Evolutionary conservation across 2,329 filamentous ascomycete species (phyloP), one percentile per base, ranked within the genome.

Genomic region (Alternaria angustiovoidea): DNA sequence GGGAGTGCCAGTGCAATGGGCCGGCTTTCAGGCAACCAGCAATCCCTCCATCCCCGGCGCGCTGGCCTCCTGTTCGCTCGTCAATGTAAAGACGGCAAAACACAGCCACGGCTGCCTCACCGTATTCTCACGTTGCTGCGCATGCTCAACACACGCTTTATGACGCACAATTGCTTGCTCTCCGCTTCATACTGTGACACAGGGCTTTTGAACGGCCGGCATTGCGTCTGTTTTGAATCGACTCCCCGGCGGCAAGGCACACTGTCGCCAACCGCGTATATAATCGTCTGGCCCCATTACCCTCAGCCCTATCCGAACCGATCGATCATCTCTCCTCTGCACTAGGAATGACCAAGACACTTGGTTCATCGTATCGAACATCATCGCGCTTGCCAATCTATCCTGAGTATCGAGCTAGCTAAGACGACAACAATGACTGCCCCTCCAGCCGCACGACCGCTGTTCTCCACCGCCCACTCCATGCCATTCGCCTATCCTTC

Each of bases 351-450:
- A 60, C 57, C 55, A 36, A 44, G 47, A 51, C 41, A 48, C 42
- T 28, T 18, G 39, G 51, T 54, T 22, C 46, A 42, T 53, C 49
- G 41, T 22, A 34, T 55, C 24, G 43, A 54, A 18, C 46, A 39
- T 53, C 22, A 36, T 51, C 44, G 47, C 42, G 22, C 44, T 61
- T 41, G 56, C 51, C 39, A 44, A 32, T 20, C 36, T 32, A 43
- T 38, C 48, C 57, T 24, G 34, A 54, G 46, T 55, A 58, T 60
- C 54, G 57, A 51, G 56, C 49, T 49, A 61, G 57, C 49, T 49
- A 59, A 59, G 52, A 62, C 53, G 44, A 65, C 34, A 22, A 75
- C 70, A 65, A 63, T 56, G 54, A 69, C 72, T 26, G 69, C 69
- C 51, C 63, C 68, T 54, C 65, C 66, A 12, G 53, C 65, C 30